Evolutionary conservation across 2,329 filamentous ascomycete species (phyloP).

Genomic region (Coniochaeta pulveracea): DNA sequence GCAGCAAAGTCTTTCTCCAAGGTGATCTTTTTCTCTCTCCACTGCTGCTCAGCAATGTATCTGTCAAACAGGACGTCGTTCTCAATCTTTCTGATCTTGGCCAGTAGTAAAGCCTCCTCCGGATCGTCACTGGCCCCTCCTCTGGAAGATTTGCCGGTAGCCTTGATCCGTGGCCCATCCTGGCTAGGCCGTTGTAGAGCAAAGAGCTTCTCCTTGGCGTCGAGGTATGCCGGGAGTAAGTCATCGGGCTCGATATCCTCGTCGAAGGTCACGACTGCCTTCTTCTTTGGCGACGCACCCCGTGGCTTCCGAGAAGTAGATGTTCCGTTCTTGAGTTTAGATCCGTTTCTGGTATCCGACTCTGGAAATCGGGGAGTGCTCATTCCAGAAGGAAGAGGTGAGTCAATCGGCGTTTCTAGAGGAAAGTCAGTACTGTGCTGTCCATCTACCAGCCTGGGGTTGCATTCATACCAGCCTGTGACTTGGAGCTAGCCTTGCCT

Average conservation of each 20-base stretch:
- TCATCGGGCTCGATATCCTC: constrained; percentile 67
- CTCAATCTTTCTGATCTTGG: constrained; percentile 67
- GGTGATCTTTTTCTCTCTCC: constrained; percentile 46
- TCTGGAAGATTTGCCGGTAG: constrained; percentile 16
- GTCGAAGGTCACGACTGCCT: constrained; percentile 39
- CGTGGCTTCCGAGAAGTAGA: constrained; percentile 17
- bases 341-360: constrained; percentile 15
- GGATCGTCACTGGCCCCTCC: constrained; percentile 21
- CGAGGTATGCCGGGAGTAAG: constrained; percentile 64
- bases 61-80: constrained; percentile 67
- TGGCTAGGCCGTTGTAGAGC: constrained; percentile 43
- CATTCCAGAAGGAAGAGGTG: constrained; percentile 35
- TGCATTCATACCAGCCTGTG: constrained; percentile 17
- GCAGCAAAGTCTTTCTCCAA: constrained; percentile 51
- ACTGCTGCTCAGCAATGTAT: constrained; percentile 50
- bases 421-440: constrained; percentile 1
- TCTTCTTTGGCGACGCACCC: constrained; percentile 25
- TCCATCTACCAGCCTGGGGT: not conserved
- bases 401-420: constrained; percentile 37
- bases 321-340: constrained; percentile 21
- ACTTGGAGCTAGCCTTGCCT: constrained; percentile 23
- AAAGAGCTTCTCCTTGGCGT: constrained; percentile 60
- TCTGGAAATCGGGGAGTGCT: constrained; percentile 34
- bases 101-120: constrained; percentile 53
- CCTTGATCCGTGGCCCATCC: constrained; percentile 27